Base-by-base conservation (phyloP, 768 basidiomycete genomes). In the Russula vinacea region DNA sequence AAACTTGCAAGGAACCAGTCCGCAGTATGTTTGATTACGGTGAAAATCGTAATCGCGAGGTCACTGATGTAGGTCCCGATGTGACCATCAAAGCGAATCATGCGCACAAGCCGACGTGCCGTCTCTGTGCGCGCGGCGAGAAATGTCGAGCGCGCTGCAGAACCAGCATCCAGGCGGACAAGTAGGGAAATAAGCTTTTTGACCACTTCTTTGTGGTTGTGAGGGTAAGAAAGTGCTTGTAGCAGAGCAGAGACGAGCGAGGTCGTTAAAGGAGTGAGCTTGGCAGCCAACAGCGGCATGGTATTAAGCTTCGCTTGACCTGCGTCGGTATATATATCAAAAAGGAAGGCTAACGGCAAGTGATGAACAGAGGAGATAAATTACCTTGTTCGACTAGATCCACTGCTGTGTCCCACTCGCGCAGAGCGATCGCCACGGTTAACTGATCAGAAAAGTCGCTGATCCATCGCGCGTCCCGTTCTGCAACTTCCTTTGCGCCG, bases 1-100 rank as follows among this genome's bases (percentile, higher is more conserved):
- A 97, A 99, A 62, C 93, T 94, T 0, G 89, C 88, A 69, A 98
- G 79, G 75, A 92, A 99, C 97, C 97, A 99, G 76, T 99, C 96
- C 16, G 92, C 92, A 1, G 95, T 97, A 72, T 98, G 93, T 73
- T 97, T 95, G 73, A 99, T 90, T 1, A 92, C 87, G 0, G 94
- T 97, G 70, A 98, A 98, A 62, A 88, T 85, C 0, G 98, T 91
- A 47, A 94, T 80, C 2, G 93, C 85, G 39, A 98, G 79, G 71
- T 98, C 92, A 39, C 85, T 88, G 54, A 98, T 82, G 70, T 96
- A 98, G 55, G 88, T 81, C 3, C 82, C 84, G 39, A 95, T 85
- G 70, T 94, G 86, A 2, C 96, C 95, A 68, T 96, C 93, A 68
- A 94, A 95, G 54, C 83, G 81, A 70, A 99, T 97, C 70, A 86